Evolutionary conservation across 1,284 basidiomycete species (phyloP).

Genomic region (Rhodotorula sp.): DNA sequence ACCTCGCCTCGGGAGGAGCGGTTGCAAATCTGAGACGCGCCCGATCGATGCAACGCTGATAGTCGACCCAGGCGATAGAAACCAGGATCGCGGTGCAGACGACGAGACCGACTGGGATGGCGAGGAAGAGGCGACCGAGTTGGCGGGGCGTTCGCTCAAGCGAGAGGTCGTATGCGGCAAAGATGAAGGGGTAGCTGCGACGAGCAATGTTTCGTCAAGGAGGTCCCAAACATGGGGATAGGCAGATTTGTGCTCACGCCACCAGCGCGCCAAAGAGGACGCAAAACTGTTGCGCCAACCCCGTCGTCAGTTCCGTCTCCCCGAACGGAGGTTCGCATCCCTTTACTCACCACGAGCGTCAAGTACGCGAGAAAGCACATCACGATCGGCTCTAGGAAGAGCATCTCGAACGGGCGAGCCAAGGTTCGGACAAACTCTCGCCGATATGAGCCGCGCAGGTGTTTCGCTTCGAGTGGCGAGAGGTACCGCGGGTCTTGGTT

Average conservation of each 20-base stretch:
- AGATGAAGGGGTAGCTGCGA: constrained; percentile 15
- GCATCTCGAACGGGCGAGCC: constrained; percentile 21
- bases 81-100: background rate
- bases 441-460: constrained; percentile 4
- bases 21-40: background rate
- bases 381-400: constrained; percentile 26
- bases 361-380: constrained; percentile 20
- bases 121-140: constrained; percentile 23
- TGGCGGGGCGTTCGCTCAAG: background rate
- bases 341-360: constrained; percentile 8
- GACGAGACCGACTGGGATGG: constrained; percentile 21
- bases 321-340: too few species aligned
- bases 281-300: constrained; percentile 8
- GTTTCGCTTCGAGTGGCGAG: constrained; percentile 14
- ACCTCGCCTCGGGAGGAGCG: constrained; percentile 14
- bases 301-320: background rate
- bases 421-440: constrained; percentile 13
- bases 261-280: constrained; percentile 30
- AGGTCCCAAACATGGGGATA: background rate
- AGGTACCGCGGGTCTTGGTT: constrained; percentile 12
- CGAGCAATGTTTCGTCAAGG: background rate
- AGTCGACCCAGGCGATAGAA: background rate
- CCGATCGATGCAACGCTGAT: background rate
- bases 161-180: constrained; percentile 11
- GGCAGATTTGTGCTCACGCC: background rate